Percentiles rank a stretch among this genome's conserved stretches.
These are phyloP conservation scores for Calycina marina DNA, from an alignment of 2,329 filamentous ascomycete species.

Conservation along the genomic window DNA sequence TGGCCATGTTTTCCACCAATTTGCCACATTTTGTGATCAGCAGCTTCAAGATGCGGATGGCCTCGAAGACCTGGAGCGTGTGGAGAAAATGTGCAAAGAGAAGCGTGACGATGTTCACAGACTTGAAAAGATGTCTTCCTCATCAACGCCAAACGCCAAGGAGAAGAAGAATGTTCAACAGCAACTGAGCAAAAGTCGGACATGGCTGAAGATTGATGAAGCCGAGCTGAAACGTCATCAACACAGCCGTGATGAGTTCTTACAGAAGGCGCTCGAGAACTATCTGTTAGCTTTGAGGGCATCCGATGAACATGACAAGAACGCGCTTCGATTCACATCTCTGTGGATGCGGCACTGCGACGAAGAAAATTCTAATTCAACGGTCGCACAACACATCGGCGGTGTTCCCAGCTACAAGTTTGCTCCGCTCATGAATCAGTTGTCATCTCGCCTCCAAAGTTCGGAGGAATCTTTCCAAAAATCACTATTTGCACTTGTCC, in stretches of 20 bases:
- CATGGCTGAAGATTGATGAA: constrained; percentile 83
- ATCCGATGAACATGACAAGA: constrained; percentile 79
- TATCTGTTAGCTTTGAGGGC: constrained; percentile 75
- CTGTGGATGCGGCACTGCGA: constrained; percentile 83
- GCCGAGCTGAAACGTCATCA: constrained; percentile 70
- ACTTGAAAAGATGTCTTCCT: constrained; percentile 41
- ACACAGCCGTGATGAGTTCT: constrained; percentile 63
- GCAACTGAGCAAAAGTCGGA: constrained; percentile 57
- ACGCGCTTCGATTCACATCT: constrained; percentile 81
- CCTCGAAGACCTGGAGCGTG: constrained; percentile 68
- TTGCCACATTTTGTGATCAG: constrained; percentile 87
- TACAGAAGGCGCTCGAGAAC: constrained; percentile 83
- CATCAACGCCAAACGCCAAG: constrained; percentile 35
- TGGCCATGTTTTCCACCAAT: constrained; percentile 84
- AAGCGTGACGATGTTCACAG: constrained; percentile 71
- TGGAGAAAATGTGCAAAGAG: constrained; percentile 63
- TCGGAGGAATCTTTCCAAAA: constrained; percentile 58
- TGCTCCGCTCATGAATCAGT: constrained; percentile 82
- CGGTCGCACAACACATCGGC: constrained; percentile 54
- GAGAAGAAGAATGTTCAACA: constrained; percentile 32
- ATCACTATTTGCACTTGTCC: constrained; percentile 58
- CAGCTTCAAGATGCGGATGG: constrained; percentile 80
- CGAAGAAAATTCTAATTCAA: constrained; percentile 61
- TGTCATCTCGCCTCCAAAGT: constrained; percentile 80
- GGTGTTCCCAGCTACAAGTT: constrained; percentile 85